A percentile compares a stretch with the other conserved stretches of the same genome.
Conservation (phyloP, 2,329 filamentous ascomycete genomes). For the Penicillium sumatraense region DNA sequence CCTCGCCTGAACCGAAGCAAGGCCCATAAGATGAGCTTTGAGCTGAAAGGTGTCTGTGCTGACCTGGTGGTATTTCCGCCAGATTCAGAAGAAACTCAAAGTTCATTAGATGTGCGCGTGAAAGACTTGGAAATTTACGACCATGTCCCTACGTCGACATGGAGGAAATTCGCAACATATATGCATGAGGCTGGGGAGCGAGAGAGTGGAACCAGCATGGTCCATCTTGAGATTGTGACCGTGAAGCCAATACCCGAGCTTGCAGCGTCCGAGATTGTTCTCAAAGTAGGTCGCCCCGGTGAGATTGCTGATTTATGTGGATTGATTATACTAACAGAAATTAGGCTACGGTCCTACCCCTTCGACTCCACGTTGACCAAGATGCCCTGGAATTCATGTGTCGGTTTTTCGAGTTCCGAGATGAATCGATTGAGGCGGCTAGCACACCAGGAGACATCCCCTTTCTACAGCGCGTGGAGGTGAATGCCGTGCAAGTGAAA, state of each 20-base stretch:
- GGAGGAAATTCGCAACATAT: constrained; percentile 97
- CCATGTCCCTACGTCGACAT: constrained; percentile 91
- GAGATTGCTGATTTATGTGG: background rate
- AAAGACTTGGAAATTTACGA: constrained; percentile 89
- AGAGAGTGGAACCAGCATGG: constrained; percentile 85
- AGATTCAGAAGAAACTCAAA: constrained; percentile 78
- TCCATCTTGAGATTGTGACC: constrained; percentile 84
- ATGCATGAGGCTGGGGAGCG: constrained; percentile 84
- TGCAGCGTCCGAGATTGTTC: constrained; percentile 85
- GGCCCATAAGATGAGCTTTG: constrained; percentile 93
- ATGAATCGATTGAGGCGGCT: constrained; percentile 63
- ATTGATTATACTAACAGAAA: constrained; percentile 15
- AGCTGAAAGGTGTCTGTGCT: constrained; percentile 80
- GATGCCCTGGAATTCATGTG: constrained; percentile 97
- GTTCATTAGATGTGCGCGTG: constrained; percentile 82
- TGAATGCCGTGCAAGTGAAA: constrained; percentile 80
- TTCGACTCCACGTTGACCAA: constrained; percentile 93
- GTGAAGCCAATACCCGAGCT: constrained; percentile 84
- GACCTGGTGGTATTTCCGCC: constrained; percentile 83
- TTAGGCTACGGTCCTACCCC: constrained; percentile 73
- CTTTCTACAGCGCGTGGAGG: constrained; percentile 87
- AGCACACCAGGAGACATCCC: constrained; percentile 71
- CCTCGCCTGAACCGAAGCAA: constrained; percentile 82
- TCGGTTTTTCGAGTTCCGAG: constrained; percentile 97
- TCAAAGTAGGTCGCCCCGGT: constrained; percentile 60